phyloP scores from a whole-genome alignment of 148 eudicot species.

The Rhododendron kiyosumense region DNA sequence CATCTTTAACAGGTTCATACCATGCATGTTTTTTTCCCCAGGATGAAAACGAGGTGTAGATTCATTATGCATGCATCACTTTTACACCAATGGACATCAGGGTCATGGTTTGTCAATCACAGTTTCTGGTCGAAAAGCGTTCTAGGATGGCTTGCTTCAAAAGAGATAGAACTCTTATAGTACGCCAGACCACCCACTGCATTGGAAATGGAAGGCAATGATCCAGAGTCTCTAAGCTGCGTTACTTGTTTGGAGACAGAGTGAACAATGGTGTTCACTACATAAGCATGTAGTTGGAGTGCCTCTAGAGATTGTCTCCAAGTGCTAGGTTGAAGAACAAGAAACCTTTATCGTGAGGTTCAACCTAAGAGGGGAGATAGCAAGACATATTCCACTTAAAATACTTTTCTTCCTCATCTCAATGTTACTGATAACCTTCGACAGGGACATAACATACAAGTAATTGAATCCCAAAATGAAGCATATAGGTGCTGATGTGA shows the following conservation, averaged over 20 bases:
- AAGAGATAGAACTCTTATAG: neutral
- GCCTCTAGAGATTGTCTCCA: neutral
- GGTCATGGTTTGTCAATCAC: neutral
- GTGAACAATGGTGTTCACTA: neutral
- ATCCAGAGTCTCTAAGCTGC: neutral
- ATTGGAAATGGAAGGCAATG: neutral
- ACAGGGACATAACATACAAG: neutral
- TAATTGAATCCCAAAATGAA: neutral
- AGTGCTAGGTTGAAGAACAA: neutral
- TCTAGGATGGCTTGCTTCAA: neutral
- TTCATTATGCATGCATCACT: neutral
- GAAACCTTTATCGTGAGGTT: neutral
- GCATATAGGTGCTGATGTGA: neutral
- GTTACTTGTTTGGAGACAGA: neutral
- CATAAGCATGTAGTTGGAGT: neutral
- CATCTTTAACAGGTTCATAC: neutral
- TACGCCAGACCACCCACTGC: neutral
- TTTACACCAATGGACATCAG: neutral
- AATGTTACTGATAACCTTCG: neutral
- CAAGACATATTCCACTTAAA: neutral
- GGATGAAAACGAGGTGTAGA: neutral
- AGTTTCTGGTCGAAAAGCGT: neutral
- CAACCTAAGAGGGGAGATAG: neutral
- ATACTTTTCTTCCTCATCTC: neutral
- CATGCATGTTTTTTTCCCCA: neutral